phyloP scores from a whole-genome alignment of 495 filamentous ascomycete genomes.

The Neurospora sp. region DNA sequence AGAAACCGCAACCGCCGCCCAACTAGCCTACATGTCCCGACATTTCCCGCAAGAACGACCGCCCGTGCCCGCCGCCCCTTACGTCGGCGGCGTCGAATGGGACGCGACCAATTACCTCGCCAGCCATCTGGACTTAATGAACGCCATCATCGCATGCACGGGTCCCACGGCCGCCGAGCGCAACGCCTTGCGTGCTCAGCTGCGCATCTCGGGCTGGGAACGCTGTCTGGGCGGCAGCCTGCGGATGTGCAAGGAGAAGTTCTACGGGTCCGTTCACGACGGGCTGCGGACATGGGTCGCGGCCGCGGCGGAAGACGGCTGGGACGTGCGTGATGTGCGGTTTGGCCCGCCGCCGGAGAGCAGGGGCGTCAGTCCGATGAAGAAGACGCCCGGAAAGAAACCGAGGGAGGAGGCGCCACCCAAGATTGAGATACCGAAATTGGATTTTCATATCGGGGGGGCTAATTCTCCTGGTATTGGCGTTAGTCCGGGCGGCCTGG shows the following conservation, averaged over 20 bases:
- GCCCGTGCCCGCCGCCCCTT: slow-evolving; percentile 88
- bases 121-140: slow-evolving; percentile 83
- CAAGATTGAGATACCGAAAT: slow-evolving; percentile 47
- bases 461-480: slow-evolving; percentile 2
- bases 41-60: slow-evolving; percentile 85
- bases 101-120: slow-evolving; percentile 95
- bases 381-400: slow-evolving; percentile 26
- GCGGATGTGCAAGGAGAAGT: slow-evolving; percentile 93
- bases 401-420: slow-evolving; percentile 34
- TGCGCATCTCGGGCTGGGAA: slow-evolving; percentile 84
- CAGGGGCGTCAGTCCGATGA: slow-evolving; percentile 40
- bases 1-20: slow-evolving; percentile 17
- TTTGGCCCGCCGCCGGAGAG: slow-evolving; percentile 52
- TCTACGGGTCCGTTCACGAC: slow-evolving; percentile 85
- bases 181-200: slow-evolving; percentile 64
- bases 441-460: slow-evolving; percentile 32
- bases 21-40: slow-evolving; percentile 46
- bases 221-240: slow-evolving; percentile 75
- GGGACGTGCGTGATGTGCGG: slow-evolving; percentile 67
- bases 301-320: slow-evolving; percentile 77
- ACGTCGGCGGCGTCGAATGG: slow-evolving; percentile 98
- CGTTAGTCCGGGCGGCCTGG: slow-evolving; percentile 10
- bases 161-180: slow-evolving; percentile 57
- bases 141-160: slow-evolving; percentile 79
- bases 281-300: slow-evolving; percentile 82